phyloP scores from a whole-genome alignment of 108 stramenopile genomes.

The Hondaea fermentalgiana region DNA sequence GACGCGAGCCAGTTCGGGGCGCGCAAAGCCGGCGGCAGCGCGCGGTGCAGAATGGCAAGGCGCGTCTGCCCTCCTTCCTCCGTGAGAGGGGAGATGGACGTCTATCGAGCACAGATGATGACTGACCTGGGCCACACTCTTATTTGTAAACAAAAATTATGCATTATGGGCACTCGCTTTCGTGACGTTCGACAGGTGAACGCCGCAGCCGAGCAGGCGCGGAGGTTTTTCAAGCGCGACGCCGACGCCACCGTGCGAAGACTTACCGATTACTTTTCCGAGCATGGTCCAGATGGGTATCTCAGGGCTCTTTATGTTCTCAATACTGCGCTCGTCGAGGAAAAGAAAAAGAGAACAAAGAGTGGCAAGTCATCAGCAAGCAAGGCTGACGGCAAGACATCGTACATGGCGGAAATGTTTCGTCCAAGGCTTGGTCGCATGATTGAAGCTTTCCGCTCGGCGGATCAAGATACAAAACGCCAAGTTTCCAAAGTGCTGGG shows the following conservation, averaged over 20 bases:
- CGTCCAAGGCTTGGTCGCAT: not conserved
- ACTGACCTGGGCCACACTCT: too few species aligned
- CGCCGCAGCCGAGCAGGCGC: not conserved
- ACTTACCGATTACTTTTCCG: not conserved
- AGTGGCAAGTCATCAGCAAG: not conserved
- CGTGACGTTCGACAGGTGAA: not conserved
- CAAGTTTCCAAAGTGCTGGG: not conserved
- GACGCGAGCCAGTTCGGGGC: too few species aligned
- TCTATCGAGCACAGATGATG: too few species aligned
- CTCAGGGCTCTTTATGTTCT: not conserved
- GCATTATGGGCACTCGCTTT: not conserved
- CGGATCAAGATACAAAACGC: not conserved
- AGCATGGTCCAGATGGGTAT: not conserved
- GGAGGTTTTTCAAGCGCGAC: not conserved
- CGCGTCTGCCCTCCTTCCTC: too few species aligned
- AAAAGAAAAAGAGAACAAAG: not conserved
- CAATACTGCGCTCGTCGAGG: not conserved
- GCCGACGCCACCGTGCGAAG: not conserved
- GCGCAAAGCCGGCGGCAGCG: too few species aligned
- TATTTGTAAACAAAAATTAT: too few species aligned
- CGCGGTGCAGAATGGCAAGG: too few species aligned
- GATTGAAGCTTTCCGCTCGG: not conserved
- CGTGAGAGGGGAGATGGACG: too few species aligned
- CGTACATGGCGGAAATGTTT: slow-evolving; percentile 6
- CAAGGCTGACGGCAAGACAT: not conserved